Evolutionary conservation across 179 eudicot genomes (phyloP).

Genomic region (Pouteria campechiana): DNA sequence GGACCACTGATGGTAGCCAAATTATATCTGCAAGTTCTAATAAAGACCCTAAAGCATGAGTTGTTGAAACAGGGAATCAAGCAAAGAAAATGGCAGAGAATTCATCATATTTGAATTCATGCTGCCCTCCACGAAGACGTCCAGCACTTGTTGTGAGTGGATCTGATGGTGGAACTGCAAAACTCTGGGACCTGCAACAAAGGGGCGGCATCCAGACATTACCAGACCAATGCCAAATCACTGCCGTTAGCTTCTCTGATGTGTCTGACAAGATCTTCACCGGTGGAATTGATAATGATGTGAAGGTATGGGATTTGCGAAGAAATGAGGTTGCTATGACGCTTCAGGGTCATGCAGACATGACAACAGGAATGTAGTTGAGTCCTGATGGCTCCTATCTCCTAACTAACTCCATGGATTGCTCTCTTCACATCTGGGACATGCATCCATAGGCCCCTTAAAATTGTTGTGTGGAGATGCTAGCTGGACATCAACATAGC

Average conservation of each 20-base stretch:
- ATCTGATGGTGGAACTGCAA: constrained; percentile 95
- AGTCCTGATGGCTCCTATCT: constrained; percentile 96
- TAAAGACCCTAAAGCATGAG: constrained; percentile 90
- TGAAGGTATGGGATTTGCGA: constrained; percentile 91
- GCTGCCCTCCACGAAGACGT: constrained; percentile 87
- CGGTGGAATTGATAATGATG: constrained; percentile 82
- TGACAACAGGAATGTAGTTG: constrained; percentile 90
- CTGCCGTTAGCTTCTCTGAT: constrained; percentile 89
- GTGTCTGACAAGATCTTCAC: constrained; percentile 92
- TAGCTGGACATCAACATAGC: constrained; percentile 95
- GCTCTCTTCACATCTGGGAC: constrained; percentile 86
- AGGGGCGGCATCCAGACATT: constrained; percentile 94
- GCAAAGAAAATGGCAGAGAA: constrained; percentile 91
- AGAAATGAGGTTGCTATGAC: constrained; percentile 91
- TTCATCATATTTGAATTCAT: constrained; percentile 76
- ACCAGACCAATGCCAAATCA: constrained; percentile 89
- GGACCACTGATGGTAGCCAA: constrained; percentile 86
- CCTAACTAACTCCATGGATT: constrained; percentile 85
- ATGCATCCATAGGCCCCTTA: constrained; percentile 98
- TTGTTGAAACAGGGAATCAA: constrained; percentile 89
- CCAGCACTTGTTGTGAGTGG: constrained; percentile 96
- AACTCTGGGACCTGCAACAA: constrained; percentile 97
- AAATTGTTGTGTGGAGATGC: constrained; percentile 80
- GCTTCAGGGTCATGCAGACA: constrained; percentile 84
- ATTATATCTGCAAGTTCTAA: constrained; percentile 89